Base-by-base conservation (phyloP, 2,329 filamentous ascomycete genomes). In the Paecilomyces dactylethromorphus region DNA sequence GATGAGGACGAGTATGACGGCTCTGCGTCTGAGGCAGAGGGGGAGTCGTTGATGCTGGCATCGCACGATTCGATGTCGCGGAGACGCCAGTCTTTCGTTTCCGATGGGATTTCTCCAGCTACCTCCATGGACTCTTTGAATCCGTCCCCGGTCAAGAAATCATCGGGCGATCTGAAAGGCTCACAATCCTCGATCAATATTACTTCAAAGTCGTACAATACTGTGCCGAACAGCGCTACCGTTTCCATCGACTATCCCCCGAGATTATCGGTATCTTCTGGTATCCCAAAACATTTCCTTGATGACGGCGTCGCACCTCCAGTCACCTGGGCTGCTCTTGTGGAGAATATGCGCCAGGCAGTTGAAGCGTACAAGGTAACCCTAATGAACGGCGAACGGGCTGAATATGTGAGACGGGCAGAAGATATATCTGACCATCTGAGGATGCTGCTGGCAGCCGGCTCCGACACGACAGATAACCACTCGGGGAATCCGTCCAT, bases 401-500 rank as follows among this genome's bases (percentile, higher is more conserved):
- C 92, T 2, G 92, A 97, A 71, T 97, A 96, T 73, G 94, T 97
- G 26, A 88, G 89, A 59, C 85, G 90, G 62, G 94, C 94, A n/a
- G 94, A 99, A 75, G 93, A 99, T 71, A 97, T 99, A 56, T 97
- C 94, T 4, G 94, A 99, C 72, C 93, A 99, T 72, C 81, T 99
- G 58, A 89, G 94, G 58, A 82, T 97, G 64, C 84, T 99, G 7
- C 85, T 99, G n/a, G 92, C 92, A 31, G 94, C 94, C 58, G 94
- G 92, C 8, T 99, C 94, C 33, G 92, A 93, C 58, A 99, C 94
- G 1, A 99, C 94, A 0, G 94, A 99, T 76, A 99, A 99, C 70
- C 94, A 99, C 73, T 97, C 94, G 21, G 94, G 94, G 50, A 96
- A 97, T 66, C 94, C 94, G 3, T 97, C 94, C n/a, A 97, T 99